Percentiles rank a stretch among this genome's conserved stretches.
Evolutionary conservation across 2,329 filamentous ascomycete species (phyloP).

Genomic region (Colletotrichum acutatum): DNA sequence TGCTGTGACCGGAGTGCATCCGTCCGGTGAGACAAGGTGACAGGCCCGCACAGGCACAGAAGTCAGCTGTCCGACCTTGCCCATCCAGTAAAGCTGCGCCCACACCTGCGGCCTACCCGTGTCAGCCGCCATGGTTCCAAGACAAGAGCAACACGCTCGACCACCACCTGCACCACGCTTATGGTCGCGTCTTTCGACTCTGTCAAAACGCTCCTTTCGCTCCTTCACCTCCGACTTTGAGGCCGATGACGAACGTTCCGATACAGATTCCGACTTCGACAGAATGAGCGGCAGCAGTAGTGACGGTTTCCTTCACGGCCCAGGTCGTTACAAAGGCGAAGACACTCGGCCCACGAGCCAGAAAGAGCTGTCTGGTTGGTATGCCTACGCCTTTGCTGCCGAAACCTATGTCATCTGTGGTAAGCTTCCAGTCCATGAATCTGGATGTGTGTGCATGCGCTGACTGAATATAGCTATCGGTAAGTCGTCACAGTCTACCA

Average conservation of each 20-base stretch:
- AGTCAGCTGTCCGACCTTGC: slow-evolving; percentile 12
- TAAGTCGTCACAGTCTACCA: slow-evolving; percentile 35
- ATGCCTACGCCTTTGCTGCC: slow-evolving; percentile 94
- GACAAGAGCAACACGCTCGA: slow-evolving; percentile 38
- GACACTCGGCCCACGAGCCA: slow-evolving; percentile 88
- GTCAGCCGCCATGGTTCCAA: slow-evolving; percentile 34
- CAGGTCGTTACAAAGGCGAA: slow-evolving; percentile 77
- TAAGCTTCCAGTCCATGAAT: slow-evolving; percentile 52
- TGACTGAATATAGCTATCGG: slow-evolving; percentile 41
- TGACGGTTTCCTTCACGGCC: slow-evolving; percentile 48
- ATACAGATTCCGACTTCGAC: slow-evolving; percentile 45
- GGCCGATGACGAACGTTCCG: slow-evolving; percentile 76
- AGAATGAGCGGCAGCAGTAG: slow-evolving; percentile 50
- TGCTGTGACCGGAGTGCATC: slow-evolving; percentile 22
- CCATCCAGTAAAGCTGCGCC: slow-evolving; percentile 28
- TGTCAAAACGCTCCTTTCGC: slow-evolving; percentile 66
- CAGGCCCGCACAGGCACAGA: slow-evolving; percentile 3
- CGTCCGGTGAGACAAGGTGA: slow-evolving; percentile 9
- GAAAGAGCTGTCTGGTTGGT: slow-evolving; percentile 94
- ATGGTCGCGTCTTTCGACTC: slow-evolving; percentile 60
- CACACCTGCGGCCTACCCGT: neutral
- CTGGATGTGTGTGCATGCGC: slow-evolving; percentile 1
- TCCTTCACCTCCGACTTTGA: slow-evolving; percentile 74
- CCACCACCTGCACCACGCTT: slow-evolving; percentile 57
- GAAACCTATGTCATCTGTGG: slow-evolving; percentile 98